These are phyloP conservation scores for Yamadazyma dendronema DNA, from an alignment of 1,139 yeast genomes.

Conservation along the genomic window DNA sequence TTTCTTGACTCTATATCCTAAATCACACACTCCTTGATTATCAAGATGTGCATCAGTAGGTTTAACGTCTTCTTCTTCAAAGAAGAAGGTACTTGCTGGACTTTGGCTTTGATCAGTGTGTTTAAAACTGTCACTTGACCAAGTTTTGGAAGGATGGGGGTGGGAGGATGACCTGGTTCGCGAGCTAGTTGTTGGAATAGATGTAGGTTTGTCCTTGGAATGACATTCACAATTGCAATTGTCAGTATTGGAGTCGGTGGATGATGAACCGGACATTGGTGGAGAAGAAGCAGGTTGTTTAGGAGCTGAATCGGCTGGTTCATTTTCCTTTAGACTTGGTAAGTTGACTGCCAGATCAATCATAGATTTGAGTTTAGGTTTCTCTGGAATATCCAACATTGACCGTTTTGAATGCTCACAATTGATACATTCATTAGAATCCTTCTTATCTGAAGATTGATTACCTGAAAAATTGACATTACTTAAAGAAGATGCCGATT, in stretches of 20 bases:
- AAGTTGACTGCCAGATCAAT: constrained; percentile 10
- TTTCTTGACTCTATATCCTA: constrained; percentile 44
- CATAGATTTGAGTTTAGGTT: constrained; percentile 13
- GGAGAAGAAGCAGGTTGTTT: constrained; percentile 1
- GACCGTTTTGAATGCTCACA: constrained; percentile 9
- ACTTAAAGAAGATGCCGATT: constrained; percentile 29
- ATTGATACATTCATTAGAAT: constrained; percentile 4
- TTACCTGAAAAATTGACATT: constrained; percentile 11
- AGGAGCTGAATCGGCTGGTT: not conserved
- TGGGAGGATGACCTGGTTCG: constrained; percentile 8
- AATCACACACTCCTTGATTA: constrained; percentile 36
- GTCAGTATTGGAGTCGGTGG: not conserved
- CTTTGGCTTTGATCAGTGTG: not conserved
- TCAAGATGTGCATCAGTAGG: constrained; percentile 25
- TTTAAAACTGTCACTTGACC: constrained; percentile 5
- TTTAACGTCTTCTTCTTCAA: constrained; percentile 9
- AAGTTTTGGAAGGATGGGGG: constrained; percentile 7
- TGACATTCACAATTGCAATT: constrained; percentile 8
- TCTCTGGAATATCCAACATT: constrained; percentile 14
- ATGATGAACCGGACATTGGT: constrained; percentile 1
- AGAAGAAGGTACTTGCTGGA: constrained; percentile 3
- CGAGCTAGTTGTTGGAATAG: not conserved
- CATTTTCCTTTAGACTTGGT: constrained; percentile 25
- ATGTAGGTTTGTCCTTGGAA: not conserved
- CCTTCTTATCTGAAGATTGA: constrained; percentile 1